Evolutionary conservation across 129 eudicot species (phyloP).

Genomic region (Flaveria ramosissima): DNA sequence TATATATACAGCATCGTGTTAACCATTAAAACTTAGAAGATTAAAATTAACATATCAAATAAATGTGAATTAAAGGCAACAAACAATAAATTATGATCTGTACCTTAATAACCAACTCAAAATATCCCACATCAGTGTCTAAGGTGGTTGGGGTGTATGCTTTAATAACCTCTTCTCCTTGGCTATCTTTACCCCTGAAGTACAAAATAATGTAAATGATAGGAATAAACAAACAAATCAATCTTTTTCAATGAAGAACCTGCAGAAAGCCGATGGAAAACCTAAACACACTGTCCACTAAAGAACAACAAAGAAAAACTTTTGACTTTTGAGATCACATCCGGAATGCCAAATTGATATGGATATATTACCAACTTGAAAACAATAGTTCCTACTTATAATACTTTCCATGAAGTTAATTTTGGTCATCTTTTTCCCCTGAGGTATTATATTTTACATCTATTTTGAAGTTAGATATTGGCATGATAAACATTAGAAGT

Average conservation of each 20-base stretch:
- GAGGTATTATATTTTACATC: neutral
- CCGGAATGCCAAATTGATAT: neutral
- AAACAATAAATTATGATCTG: neutral
- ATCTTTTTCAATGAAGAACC: neutral
- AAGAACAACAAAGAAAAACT: slow-evolving; percentile 14
- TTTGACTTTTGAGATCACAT: neutral
- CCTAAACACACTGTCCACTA: neutral
- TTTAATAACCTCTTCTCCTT: slow-evolving; percentile 90
- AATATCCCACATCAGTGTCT: slow-evolving; percentile 89
- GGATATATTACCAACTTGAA: slow-evolving; percentile 14
- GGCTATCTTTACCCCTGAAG: slow-evolving; percentile 88
- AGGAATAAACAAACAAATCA: slow-evolving; percentile 15
- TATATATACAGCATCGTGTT: neutral
- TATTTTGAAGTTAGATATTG: neutral
- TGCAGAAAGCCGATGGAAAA: slow-evolving; percentile 12
- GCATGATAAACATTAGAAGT: neutral
- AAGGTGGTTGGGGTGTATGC: slow-evolving; percentile 94
- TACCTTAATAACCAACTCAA: slow-evolving; percentile 97
- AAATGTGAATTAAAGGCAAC: neutral
- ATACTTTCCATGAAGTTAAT: neutral
- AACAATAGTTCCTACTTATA: neutral
- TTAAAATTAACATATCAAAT: neutral
- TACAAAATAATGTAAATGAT: slow-evolving; percentile 2
- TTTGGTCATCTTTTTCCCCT: neutral
- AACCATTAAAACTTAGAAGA: slow-evolving; percentile 7